Evolutionary conservation across 805 yeast genomes (phyloP).

Genomic region (Zygotorulaspora danielsina): DNA sequence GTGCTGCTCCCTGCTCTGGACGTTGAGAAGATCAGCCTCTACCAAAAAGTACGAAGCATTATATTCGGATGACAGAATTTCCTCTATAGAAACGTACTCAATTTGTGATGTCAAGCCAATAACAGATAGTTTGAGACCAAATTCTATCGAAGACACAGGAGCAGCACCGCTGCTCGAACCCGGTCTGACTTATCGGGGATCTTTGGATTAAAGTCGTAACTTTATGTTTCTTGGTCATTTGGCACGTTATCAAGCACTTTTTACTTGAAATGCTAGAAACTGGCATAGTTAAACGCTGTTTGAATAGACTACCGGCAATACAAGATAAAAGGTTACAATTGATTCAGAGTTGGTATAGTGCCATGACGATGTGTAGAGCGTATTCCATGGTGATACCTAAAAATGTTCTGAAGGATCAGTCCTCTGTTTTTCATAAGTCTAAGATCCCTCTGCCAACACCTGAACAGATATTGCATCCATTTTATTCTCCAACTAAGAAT

Average conservation of each 20-base stretch:
- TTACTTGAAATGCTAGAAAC: too few relatives aligned
- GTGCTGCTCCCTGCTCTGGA: conserved; percentile 61
- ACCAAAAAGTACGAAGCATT: conserved; percentile 22
- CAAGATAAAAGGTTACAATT: neutral
- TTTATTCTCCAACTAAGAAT: conserved; percentile 22
- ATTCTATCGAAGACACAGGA: neutral
- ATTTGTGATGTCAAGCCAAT: conserved; percentile 7
- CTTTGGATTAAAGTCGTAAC: neutral
- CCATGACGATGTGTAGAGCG: conserved; percentile 6
- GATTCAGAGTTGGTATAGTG: neutral
- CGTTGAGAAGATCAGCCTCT: conserved; percentile 63
- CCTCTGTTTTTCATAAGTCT: neutral
- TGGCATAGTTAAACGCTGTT: too few relatives aligned
- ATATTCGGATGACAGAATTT: conserved; percentile 9
- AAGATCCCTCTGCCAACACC: conserved; percentile 9
- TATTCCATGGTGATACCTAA: conserved; percentile 5
- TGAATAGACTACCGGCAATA: too few relatives aligned
- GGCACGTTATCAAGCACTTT: neutral
- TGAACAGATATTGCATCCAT: conserved; percentile 25
- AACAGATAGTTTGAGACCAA: neutral
- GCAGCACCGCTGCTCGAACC: conserved; percentile 7
- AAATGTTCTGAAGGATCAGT: conserved; percentile 3
- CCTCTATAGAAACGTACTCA: conserved; percentile 15
- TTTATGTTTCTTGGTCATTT: neutral
- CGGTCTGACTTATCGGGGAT: conserved; percentile 4